phyloP scores from a whole-genome alignment of 148 eudicot genomes.

The Heliosperma pusillum region DNA sequence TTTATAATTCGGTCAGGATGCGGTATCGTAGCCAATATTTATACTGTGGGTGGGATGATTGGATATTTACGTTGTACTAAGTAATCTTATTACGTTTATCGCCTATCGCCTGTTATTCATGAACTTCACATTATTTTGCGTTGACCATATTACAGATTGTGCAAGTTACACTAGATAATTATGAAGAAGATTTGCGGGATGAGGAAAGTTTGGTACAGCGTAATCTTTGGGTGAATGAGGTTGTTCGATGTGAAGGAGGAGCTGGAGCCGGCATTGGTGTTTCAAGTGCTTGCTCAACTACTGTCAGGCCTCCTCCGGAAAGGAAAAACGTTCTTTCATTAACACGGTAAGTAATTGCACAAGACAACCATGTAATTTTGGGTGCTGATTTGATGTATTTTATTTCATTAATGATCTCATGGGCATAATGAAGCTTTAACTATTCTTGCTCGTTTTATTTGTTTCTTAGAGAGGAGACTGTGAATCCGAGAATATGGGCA shows the following conservation, averaged over 20 bases:
- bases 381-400: neutral
- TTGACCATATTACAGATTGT: conserved; percentile 53
- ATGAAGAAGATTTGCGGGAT: conserved; percentile 37
- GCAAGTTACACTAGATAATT: conserved; percentile 60
- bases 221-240: conserved; percentile 94
- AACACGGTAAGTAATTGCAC: conserved; percentile 50
- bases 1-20: no score
- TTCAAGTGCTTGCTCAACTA: conserved; percentile 41
- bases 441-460: conserved; percentile 8
- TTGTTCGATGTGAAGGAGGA: conserved; percentile 75
- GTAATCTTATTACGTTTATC: no score
- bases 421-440: neutral
- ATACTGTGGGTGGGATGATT: no score
- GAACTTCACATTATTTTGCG: neutral
- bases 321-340: conserved; percentile 67
- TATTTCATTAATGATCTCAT: neutral
- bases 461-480: conserved; percentile 67
- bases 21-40: no score
- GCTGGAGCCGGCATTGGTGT: conserved; percentile 38
- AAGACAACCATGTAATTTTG: neutral
- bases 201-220: conserved; percentile 60
- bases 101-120: no score
- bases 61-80: no score
- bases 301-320: conserved; percentile 54
- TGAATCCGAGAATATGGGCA: conserved; percentile 87